Percentiles rank a stretch among this genome's conserved stretches.
These are phyloP conservation scores for Melanogaster broomeanus DNA, from an alignment of 768 basidiomycete species.

Conservation along the genomic window DNA sequence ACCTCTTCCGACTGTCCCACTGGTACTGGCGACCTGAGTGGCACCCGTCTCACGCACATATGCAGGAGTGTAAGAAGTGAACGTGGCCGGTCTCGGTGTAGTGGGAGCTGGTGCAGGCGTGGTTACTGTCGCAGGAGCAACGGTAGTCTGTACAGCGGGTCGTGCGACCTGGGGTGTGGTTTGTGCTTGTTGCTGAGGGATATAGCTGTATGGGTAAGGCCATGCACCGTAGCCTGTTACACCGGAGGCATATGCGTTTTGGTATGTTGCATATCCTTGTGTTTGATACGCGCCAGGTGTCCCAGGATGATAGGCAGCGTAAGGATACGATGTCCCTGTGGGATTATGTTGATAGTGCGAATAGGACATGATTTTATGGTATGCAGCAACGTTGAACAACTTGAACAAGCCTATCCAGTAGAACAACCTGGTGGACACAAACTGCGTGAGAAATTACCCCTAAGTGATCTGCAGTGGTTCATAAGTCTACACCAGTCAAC, in stretches of 20 bases:
- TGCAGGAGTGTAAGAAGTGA: constrained; percentile 58
- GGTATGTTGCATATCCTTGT: constrained; percentile 51
- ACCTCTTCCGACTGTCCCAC: constrained; percentile 46
- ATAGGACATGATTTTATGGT: no score
- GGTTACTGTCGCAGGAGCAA: constrained; percentile 30
- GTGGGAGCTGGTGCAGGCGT: constrained; percentile 31
- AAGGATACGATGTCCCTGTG: constrained; percentile 62
- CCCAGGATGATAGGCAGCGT: constrained; percentile 60
- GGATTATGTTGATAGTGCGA: constrained; percentile 39
- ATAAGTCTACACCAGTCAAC: constrained; percentile 17
- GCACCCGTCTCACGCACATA: constrained; percentile 50
- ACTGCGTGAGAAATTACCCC: not conserved
- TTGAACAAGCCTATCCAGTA: no score
- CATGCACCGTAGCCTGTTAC: constrained; percentile 70
- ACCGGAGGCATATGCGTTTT: constrained; percentile 55
- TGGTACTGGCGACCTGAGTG: constrained; percentile 35
- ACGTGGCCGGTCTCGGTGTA: constrained; percentile 45
- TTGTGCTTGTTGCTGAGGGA: constrained; percentile 39
- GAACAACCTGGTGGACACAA: no score
- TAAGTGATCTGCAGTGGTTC: not conserved
- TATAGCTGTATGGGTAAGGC: constrained; percentile 71
- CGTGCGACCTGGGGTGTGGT: constrained; percentile 28
- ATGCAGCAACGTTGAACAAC: no score
- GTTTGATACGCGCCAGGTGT: constrained; percentile 45
- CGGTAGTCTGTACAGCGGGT: constrained; percentile 26